Base-by-base conservation (phyloP, 805 yeast species). In the Wickerhamiella bombiphila region DNA sequence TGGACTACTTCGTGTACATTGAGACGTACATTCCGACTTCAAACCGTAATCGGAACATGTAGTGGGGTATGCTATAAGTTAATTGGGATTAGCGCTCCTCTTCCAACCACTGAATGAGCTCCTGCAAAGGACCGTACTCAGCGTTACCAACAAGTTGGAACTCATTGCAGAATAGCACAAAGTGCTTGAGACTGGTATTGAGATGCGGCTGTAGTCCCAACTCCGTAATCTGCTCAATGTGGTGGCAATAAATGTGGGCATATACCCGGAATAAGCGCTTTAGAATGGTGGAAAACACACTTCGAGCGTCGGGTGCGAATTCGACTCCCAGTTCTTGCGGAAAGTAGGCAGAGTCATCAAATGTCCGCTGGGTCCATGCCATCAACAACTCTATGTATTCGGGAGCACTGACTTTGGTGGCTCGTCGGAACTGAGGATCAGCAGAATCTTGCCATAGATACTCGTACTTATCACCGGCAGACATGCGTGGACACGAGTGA, bases 231-330 rank as follows among this genome's bases (percentile, higher is more conserved):
- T 88, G 95, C 55, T 85, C 94, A 58, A 91, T 88, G 57, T 91
- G 99, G 54, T 91, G 97, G 54, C 98, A 91, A 59, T 91, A 91
- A 32, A 91, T 81, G 60, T 91, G 99, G 1, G 98, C 97, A 54
- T 91, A 91, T 3, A 91, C 85, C 55, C 98, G 70, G 59, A 86
- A 91, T 36, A 91, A 64, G 47, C 98, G 71, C 59, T 88, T 83
- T 66, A 91, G 73, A 34, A 91, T 82, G 15, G 93, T 86, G 51
- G 76, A 79, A 32, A 83, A 80, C 43, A 82, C 68, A 5, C 75
- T 68, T 17, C 75, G 74, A 51, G 93, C 86, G 47, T 78, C 82
- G 36, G 74, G 74, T 5, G 95, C 91, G 58, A 91, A 91, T 2
- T 93, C 85, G n/a, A 80, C 86, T 13, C 93, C 94, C 50, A 76